These are phyloP conservation scores for Arthroderma sp. DNA, from an alignment of 2,329 filamentous ascomycete species.

Conservation along the genomic window DNA sequence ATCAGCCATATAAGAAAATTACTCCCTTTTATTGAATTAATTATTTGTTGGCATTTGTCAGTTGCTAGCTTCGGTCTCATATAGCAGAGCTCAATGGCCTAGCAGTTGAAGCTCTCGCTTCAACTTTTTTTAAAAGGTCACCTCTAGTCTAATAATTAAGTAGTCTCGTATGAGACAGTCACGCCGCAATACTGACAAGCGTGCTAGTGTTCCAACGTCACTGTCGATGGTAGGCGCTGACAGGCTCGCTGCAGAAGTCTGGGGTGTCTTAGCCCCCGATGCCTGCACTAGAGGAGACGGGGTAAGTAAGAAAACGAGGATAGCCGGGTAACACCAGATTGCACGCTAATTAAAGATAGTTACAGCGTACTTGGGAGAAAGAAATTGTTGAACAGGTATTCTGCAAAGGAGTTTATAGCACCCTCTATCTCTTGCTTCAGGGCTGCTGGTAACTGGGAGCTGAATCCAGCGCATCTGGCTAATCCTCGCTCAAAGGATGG, in stretches of 20 bases:
- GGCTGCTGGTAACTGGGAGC: constrained; percentile 1
- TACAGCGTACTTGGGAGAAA: neutral
- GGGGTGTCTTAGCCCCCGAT: constrained; percentile 9
- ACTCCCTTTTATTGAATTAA: no score
- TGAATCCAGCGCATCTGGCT: constrained; percentile 5
- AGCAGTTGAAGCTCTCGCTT: no score
- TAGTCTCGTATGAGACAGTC: constrained; percentile 12
- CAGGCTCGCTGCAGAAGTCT: constrained; percentile 7
- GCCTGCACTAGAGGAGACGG: constrained; percentile 9
- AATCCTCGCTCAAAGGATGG: constrained; percentile 4
- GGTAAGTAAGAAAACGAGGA: neutral
- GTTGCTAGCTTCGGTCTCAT: no score
- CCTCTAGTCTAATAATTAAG: no score
- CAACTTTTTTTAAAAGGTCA: no score
- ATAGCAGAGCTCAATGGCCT: no score
- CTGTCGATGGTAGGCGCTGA: constrained; percentile 6
- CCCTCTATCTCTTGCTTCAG: constrained; percentile 4
- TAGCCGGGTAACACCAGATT: neutral
- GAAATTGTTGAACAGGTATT: constrained; percentile 11
- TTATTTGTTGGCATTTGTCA: no score
- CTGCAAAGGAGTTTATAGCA: constrained; percentile 9
- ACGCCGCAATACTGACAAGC: constrained; percentile 3
- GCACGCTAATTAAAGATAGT: neutral
- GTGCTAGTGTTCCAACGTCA: neutral
- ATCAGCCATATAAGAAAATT: constrained; percentile 11